A percentile compares a stretch with the other conserved stretches of the same genome.
phyloP scores from a whole-genome alignment of 73 alveolate genomes.

The Paramecium caudatum region DNA sequence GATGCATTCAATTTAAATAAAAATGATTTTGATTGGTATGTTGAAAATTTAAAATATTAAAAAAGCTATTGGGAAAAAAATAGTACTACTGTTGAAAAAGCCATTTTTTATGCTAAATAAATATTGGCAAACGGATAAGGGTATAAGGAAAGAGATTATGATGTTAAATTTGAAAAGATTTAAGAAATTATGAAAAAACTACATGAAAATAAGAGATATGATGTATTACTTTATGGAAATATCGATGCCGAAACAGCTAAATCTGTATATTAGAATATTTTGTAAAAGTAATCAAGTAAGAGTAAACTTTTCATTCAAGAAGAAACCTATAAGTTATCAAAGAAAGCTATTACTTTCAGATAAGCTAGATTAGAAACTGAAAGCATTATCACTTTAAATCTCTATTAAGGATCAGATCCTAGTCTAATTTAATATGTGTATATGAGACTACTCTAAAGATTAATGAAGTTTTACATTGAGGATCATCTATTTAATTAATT shows the following conservation, averaged over 20 bases:
- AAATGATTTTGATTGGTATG: not conserved
- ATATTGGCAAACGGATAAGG: not conserved
- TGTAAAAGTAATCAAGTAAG: not conserved
- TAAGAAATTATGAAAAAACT: not conserved
- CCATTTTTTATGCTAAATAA: constrained; percentile 17
- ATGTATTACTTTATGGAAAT: constrained; percentile 40
- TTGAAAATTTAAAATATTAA: constrained; percentile 33
- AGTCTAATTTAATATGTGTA: constrained; percentile 30
- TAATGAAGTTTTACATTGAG: constrained; percentile 52
- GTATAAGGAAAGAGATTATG: not conserved
- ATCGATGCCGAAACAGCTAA: not conserved
- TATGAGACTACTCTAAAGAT: constrained; percentile 1
- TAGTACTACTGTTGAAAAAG: constrained; percentile 35
- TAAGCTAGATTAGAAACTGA: not conserved
- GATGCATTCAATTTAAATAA: constrained; percentile 21
- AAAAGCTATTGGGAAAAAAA: constrained; percentile 22
- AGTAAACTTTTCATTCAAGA: constrained; percentile 3
- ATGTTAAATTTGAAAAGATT: constrained; percentile 12
- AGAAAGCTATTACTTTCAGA: constrained; percentile 30
- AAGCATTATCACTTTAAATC: constrained; percentile 46
- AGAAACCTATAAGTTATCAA: constrained; percentile 38
- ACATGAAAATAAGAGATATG: constrained; percentile 12
- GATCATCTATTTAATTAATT: constrained; percentile 61
- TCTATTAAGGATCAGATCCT: constrained; percentile 57
- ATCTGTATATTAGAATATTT: not conserved